Base-by-base conservation (phyloP, 768 basidiomycete genomes). In the Phlebiopsis gigantea region DNA sequence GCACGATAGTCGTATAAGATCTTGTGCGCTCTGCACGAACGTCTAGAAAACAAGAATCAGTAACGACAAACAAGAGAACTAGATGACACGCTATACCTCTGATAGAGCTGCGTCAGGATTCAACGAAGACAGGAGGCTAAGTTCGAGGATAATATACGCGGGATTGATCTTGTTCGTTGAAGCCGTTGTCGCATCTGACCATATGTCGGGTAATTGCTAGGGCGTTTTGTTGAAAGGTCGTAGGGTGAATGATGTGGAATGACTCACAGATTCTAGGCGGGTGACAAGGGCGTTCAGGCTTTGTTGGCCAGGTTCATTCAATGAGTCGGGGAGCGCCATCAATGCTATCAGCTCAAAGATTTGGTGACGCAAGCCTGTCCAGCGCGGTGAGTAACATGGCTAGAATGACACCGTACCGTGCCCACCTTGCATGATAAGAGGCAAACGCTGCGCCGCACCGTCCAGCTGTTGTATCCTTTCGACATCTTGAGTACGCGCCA, bases 1-100 rank as follows among this genome's bases (percentile, higher is more conserved):
- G 31, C 73, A 73, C 25, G 76, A 73, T 9, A 74, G 53, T 22
- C 71, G 64, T 34, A 82, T 67, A 30, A 85, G 68, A 19, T 72
- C 69, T 26, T 72, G 67, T 1, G 75, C 61, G 4, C 61, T 39
- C 53, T 63, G 57, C 0, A 29, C 10, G 41, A 21, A 54, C 4
- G 19, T 19, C 53, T 54, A 19, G 10, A 31, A 14, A 24, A 6
- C 21, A 12, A 15, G 1, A 17, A 15, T 26, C 1, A 2, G 2
- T 4, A 45, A 3, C 44, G 12, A 3, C 17, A 45, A 39, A 9
- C n/a, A n/a, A n/a, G n/a, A n/a, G n/a, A n/a, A n/a, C n/a, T n/a
- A n/a, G n/a, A n/a, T n/a, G n/a, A n/a, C n/a, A n/a, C n/a, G n/a
- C n/a, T n/a, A n/a, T n/a, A n/a, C n/a, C n/a, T n/a, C n/a, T n/a